phyloP scores from a whole-genome alignment of 2,329 filamentous ascomycete species.

The Fusarium temperatum region DNA sequence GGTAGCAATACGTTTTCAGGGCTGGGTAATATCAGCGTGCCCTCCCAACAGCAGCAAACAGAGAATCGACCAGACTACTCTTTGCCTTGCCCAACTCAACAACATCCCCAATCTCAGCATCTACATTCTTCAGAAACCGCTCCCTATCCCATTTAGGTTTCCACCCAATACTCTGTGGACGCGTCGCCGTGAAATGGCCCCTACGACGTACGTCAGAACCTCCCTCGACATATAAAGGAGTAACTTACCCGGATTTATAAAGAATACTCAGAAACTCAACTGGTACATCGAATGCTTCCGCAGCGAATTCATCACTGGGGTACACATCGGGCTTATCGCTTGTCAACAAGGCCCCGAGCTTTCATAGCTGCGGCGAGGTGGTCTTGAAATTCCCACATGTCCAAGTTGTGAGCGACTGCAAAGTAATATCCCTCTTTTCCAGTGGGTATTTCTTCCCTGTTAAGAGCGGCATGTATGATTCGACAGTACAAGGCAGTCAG shows the following conservation, averaged over 20 bases:
- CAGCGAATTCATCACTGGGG: neutral
- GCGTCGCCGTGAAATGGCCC: neutral
- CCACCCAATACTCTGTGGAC: neutral
- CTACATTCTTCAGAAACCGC: neutral
- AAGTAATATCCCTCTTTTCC: neutral
- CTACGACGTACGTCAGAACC: neutral
- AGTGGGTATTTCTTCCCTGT: neutral
- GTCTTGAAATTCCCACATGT: neutral
- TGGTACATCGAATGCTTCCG: neutral
- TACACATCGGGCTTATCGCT: neutral
- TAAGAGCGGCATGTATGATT: neutral
- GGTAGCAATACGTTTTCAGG: neutral
- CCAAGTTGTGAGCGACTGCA: neutral
- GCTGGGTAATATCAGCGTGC: neutral
- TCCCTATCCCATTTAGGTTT: neutral
- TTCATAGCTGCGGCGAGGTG: neutral
- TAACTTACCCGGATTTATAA: neutral
- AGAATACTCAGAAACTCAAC: neutral
- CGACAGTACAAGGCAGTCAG: neutral
- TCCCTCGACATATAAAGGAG: rapidly evolving
- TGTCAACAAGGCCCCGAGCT: neutral
- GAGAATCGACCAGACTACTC: neutral
- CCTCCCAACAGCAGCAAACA: neutral
- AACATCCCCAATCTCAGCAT: neutral
- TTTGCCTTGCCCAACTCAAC: neutral